These are phyloP conservation scores for Rhizopogon roseolus DNA, from an alignment of 768 basidiomycete genomes.

Conservation along the genomic window DNA sequence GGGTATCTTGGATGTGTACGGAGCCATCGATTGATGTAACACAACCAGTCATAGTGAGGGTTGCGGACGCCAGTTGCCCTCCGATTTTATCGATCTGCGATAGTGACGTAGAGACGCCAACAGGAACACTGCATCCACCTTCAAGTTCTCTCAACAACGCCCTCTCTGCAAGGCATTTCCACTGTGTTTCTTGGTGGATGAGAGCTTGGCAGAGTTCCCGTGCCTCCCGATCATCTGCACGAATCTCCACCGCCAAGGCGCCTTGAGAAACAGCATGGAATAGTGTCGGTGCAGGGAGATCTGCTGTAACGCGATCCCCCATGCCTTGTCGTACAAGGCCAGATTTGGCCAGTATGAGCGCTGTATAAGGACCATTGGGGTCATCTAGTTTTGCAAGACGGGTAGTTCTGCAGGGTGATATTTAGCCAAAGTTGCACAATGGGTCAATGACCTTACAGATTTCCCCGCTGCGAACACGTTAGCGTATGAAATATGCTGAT, in stretches of 20 bases:
- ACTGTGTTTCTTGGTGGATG: conserved; percentile 75
- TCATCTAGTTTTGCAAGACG: conserved; percentile 89
- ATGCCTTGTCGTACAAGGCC: conserved; percentile 81
- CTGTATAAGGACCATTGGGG: conserved; percentile 72
- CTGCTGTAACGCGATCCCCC: conserved; percentile 68
- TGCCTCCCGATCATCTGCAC: conserved; percentile 56
- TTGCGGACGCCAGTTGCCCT: conserved; percentile 11
- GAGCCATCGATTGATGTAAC: conserved; percentile 81
- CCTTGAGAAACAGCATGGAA: conserved; percentile 94
- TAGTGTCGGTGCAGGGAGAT: conserved; percentile 71
- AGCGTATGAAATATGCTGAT: not conserved
- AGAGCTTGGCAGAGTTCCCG: conserved; percentile 60
- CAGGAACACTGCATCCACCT: conserved; percentile 96
- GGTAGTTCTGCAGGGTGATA: conserved; percentile 60
- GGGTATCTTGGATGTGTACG: conserved; percentile 62
- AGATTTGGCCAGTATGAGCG: conserved; percentile 89
- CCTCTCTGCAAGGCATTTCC: conserved; percentile 79
- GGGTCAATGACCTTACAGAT: conserved; percentile 54
- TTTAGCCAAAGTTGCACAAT: conserved; percentile 5
- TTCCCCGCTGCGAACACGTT: conserved; percentile 59
- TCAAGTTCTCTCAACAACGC: conserved; percentile 86
- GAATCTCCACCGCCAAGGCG: conserved; percentile 84
- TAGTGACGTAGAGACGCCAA: conserved; percentile 68
- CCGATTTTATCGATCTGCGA: conserved; percentile 27
- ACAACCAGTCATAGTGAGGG: conserved; percentile 67